phyloP scores from a whole-genome alignment of 768 basidiomycete species.

The Coprinellus aureogranulatus region DNA sequence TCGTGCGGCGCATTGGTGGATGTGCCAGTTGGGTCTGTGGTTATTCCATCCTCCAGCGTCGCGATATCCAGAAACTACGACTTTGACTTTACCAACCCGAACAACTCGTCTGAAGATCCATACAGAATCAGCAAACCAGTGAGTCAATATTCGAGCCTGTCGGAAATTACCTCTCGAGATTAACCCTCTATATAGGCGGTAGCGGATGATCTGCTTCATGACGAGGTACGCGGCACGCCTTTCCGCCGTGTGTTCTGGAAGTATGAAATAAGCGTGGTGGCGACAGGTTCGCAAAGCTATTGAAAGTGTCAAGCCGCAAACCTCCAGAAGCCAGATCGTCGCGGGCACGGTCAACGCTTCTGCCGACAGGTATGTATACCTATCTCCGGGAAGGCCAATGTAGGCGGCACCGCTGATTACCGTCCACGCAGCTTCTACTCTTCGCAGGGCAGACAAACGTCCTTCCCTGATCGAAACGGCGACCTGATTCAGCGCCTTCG shows the following conservation, averaged over 20 bases:
- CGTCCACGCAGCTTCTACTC: slow-evolving; percentile 67
- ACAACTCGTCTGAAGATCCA: slow-evolving; percentile 41
- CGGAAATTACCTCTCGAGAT: background rate
- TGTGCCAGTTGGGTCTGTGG: slow-evolving; percentile 72
- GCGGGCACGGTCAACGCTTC: slow-evolving; percentile 66
- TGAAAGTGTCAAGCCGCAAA: slow-evolving; percentile 41
- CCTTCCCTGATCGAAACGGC: slow-evolving; percentile 73
- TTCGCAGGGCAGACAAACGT: slow-evolving; percentile 80
- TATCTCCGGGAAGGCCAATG: no score
- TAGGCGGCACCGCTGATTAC: background rate
- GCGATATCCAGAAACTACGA: slow-evolving; percentile 73
- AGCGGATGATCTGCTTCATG: slow-evolving; percentile 56
- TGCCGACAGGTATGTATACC: slow-evolving; percentile 63
- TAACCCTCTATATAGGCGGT: slow-evolving; percentile 37
- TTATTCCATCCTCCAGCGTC: slow-evolving; percentile 67
- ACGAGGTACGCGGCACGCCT: slow-evolving; percentile 38
- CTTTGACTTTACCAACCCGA: slow-evolving; percentile 61
- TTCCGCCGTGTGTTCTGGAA: background rate
- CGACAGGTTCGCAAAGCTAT: slow-evolving; percentile 48
- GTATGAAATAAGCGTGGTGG: slow-evolving; percentile 1
- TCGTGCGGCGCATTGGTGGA: slow-evolving; percentile 74
- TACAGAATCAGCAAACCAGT: slow-evolving; percentile 72
- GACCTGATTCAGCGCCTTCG: slow-evolving; percentile 58
- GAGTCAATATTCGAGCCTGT: slow-evolving; percentile 17
- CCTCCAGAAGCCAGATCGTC: slow-evolving; percentile 36